These are phyloP conservation scores for Alopecurus myosuroides DNA, from an alignment of 176 grass and related monocot species.

Conservation along the genomic window DNA sequence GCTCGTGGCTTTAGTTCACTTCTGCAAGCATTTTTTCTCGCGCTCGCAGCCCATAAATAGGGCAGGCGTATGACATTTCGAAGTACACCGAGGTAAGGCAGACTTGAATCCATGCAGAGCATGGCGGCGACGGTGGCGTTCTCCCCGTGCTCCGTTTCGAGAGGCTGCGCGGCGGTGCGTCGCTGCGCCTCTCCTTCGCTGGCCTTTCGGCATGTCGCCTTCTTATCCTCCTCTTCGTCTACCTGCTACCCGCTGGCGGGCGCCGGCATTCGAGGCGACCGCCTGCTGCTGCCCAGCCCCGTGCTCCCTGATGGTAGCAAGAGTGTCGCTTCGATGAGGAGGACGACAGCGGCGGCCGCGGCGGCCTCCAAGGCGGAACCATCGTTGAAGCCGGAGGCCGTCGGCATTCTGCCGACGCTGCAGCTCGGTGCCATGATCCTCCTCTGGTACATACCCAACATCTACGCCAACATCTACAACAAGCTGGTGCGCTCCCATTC, in stretches of 20 bases:
- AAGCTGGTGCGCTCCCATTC: slow-evolving; percentile 43
- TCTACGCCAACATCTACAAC: slow-evolving; percentile 84
- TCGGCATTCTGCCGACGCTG: slow-evolving; percentile 32
- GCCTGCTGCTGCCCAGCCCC: background rate
- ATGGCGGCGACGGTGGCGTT: slow-evolving; percentile 2
- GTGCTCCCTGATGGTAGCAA: background rate
- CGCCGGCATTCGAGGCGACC: slow-evolving; percentile 19
- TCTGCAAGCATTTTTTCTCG: too few relatives aligned
- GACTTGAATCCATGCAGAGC: slow-evolving; percentile 25
- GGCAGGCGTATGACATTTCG: too few relatives aligned
- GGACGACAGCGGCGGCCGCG: background rate
- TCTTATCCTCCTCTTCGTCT: background rate
- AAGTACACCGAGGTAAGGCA: too few relatives aligned
- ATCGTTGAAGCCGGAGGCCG: background rate
- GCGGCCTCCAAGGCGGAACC: background rate
- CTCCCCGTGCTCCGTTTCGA: background rate
- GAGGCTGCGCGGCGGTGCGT: slow-evolving; percentile 17
- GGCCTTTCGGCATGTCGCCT: slow-evolving; percentile 1
- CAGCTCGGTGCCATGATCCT: slow-evolving; percentile 56
- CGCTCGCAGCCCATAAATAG: too few relatives aligned
- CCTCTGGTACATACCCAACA: slow-evolving; percentile 73
- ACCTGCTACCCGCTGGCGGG: background rate
- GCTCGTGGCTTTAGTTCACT: too few relatives aligned
- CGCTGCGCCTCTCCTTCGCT: background rate
- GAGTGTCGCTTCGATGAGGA: background rate